Evolutionary conservation across 1,284 basidiomycete species (phyloP).

Genomic region (Tilletia setariae): DNA sequence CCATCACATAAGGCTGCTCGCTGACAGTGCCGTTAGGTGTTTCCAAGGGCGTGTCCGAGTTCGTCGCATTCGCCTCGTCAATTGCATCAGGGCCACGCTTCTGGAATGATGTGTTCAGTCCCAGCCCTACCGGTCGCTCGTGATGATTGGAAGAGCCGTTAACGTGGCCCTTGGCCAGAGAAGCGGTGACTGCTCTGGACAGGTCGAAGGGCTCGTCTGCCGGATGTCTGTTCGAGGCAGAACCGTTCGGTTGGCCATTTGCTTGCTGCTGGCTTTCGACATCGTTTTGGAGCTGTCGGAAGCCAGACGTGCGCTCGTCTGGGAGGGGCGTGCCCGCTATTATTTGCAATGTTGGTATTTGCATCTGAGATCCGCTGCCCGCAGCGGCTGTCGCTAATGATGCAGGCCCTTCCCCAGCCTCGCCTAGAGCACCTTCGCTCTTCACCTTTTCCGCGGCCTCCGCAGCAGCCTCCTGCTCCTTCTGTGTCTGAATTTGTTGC

Average conservation of each 20-base stretch:
- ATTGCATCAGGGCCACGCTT: neutral
- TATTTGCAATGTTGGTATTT: constrained; percentile 13
- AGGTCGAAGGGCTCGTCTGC: neutral
- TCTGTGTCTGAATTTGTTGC: constrained; percentile 52
- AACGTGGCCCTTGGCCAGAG: neutral
- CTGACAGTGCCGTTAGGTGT: neutral
- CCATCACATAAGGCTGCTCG: neutral
- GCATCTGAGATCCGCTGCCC: neutral
- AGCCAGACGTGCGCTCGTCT: neutral
- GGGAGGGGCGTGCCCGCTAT: neutral
- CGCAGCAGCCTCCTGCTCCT: constrained; percentile 44
- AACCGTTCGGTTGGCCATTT: neutral
- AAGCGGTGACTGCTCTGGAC: neutral
- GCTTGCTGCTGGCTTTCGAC: neutral
- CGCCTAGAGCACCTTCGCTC: neutral
- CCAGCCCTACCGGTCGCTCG: neutral
- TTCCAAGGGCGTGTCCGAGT: neutral
- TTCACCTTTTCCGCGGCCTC: constrained; percentile 8
- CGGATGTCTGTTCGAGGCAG: neutral
- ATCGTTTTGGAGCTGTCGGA: neutral
- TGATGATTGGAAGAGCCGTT: neutral
- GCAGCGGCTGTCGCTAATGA: neutral
- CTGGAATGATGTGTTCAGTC: neutral
- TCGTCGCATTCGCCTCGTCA: neutral
- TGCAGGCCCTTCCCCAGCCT: neutral